Base-by-base conservation (phyloP, 2,329 filamentous ascomycete species). In the Calonectria montana region DNA sequence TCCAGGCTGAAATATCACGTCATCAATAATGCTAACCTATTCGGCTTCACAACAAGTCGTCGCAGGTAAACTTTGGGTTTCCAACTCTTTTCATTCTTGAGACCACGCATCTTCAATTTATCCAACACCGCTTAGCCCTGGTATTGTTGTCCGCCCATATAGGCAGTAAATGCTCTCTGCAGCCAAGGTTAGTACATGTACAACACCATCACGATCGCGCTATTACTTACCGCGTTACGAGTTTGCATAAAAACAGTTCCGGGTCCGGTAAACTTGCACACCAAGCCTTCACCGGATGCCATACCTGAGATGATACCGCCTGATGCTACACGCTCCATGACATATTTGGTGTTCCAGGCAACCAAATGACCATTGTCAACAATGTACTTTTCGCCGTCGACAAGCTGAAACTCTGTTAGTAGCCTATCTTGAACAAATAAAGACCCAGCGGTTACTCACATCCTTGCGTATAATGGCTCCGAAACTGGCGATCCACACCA, bases 381-480 rank as follows among this genome's bases (percentile, higher is more conserved):
- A 75, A 97, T 94, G 83, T 98, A 98, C 77, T 93, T 93, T 82
- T 98, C 96, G 12, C 93, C 93, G 15, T 92, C 89, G 53, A 82
- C 84, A 31, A 92, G 86, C 88, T 89, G 62, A 25, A 48, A 1
- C 23, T 13, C 64, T 13, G 63, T 78, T 29, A 80, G 76, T 37
- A 13, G 16, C 5, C 27, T 4, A 27, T 1, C 9, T 23, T 3
- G 1, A 3, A 6, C 2, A 16, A 21, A 12, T 7, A 29, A 15
- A 29, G 2, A 25, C 8, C 4, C 29, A 27, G 23, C 45, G 35
- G 12, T 39, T 31, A 89, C 93, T 87, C 81, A 97, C 94, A 82
- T 98, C 95, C 85, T 98, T 98, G 79, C 94, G 90, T 73, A 98
- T 94, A 73, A 99, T 98, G 7, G 97, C 97, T 8, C 97, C 97